Conservation (phyloP, 2,329 filamentous ascomycete species). For the Rutstroemia sp. region DNA sequence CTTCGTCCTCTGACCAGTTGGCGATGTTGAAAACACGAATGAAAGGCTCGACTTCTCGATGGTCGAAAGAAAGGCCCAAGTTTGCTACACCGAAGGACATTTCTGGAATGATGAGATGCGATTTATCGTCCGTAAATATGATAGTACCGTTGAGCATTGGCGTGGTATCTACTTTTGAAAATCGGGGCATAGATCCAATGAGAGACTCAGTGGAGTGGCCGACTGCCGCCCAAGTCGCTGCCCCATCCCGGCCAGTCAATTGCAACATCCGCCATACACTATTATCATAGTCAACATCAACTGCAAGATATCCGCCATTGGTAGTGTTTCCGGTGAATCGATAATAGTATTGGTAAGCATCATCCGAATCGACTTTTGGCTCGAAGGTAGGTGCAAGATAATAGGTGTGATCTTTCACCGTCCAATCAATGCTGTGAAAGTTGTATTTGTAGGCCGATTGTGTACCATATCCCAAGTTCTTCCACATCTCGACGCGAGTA, state of each 20-base stretch:
- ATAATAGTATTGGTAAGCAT: constrained; percentile 6
- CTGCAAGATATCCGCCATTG: neutral
- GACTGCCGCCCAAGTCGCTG: neutral
- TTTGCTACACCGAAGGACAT: neutral
- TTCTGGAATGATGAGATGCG: neutral
- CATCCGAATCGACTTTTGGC: neutral
- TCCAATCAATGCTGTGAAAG: neutral
- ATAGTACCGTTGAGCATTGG: neutral
- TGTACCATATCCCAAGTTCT: neutral
- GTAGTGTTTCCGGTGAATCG: constrained; percentile 1
- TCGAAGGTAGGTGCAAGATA: neutral
- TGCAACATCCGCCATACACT: neutral
- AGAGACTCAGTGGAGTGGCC: neutral
- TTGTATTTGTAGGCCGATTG: neutral
- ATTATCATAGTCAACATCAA: constrained; percentile 6
- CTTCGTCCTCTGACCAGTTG: neutral
- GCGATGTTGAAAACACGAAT: constrained; percentile 1
- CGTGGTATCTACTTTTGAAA: neutral
- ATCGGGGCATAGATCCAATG: neutral
- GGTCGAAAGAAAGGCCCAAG: neutral
- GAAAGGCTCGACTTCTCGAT: constrained; percentile 4
- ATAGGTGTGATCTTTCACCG: neutral
- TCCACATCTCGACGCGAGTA: constrained; percentile 14
- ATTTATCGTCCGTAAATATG: neutral
- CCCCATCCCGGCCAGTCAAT: neutral